Evolutionary conservation across 176 grass and related monocot genomes (phyloP).

Genomic region (Sorghum bicolor): DNA sequence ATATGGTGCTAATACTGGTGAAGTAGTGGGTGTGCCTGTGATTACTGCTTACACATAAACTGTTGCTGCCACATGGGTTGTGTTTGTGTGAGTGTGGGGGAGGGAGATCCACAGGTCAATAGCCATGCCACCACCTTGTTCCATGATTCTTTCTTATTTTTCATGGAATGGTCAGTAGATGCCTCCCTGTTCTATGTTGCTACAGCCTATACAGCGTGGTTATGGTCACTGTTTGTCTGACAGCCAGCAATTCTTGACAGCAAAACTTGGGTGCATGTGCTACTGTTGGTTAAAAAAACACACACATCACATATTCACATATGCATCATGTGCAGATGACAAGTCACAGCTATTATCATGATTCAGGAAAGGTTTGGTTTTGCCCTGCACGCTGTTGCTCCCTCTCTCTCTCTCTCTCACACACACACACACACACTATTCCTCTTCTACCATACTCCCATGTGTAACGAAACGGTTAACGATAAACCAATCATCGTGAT

Average conservation of each 20-base stretch:
- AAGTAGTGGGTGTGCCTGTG: constrained; percentile 24
- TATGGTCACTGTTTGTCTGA: constrained; percentile 18
- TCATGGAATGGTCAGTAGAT: constrained; percentile 20
- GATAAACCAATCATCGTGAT: neutral
- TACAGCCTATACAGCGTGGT: neutral
- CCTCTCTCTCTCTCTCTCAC: neutral
- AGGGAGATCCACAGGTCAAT: constrained; percentile 24
- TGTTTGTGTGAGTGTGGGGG: neutral
- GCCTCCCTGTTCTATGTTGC: neutral
- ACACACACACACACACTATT: neutral
- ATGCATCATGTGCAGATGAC: constrained; percentile 8
- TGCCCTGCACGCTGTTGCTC: neutral
- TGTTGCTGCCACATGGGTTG: constrained; percentile 29
- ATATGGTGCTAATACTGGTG: constrained; percentile 24
- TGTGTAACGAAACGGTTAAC: neutral
- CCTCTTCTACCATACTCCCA: neutral
- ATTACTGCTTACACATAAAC: constrained; percentile 32
- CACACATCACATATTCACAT: neutral
- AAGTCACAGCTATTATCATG: neutral
- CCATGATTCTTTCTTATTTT: constrained; percentile 19
- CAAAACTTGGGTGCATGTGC: neutral
- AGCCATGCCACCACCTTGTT: constrained; percentile 26
- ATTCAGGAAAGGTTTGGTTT: constrained; percentile 27
- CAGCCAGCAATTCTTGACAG: neutral
- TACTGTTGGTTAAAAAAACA: neutral